phyloP scores from a whole-genome alignment of 371 early-diverging fungal species.

The Lichtheimia ornata region DNA sequence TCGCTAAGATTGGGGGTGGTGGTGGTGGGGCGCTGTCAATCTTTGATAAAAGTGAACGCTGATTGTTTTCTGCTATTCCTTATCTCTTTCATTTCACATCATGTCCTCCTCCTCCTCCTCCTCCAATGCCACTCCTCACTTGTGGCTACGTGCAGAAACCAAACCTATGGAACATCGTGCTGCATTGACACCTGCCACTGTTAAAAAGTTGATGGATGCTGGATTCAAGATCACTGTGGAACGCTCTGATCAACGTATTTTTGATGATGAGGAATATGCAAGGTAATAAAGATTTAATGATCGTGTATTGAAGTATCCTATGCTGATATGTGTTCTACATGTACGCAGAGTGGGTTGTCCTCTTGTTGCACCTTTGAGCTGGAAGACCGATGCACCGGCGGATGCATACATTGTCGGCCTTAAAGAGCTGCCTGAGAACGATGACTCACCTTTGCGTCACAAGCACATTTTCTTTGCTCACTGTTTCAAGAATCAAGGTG shows the following conservation, averaged over 20 bases:
- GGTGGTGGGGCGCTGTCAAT: too few relatives aligned
- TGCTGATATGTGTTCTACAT: neutral
- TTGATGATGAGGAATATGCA: conserved; percentile 86
- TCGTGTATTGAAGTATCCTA: neutral
- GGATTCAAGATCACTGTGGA: conserved; percentile 95
- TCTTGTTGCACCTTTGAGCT: conserved; percentile 76
- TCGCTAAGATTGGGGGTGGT: too few relatives aligned
- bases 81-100: neutral
- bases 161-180: conserved; percentile 96
- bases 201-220: conserved; percentile 71
- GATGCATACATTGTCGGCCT: conserved; percentile 93
- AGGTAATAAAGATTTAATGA: conserved; percentile 44
- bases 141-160: conserved; percentile 96
- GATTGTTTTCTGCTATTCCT: neutral
- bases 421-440: conserved; percentile 96
- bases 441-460: conserved; percentile 84
- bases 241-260: conserved; percentile 77
- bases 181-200: conserved; percentile 86
- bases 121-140: conserved; percentile 54
- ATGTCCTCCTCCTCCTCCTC: too few relatives aligned
- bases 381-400: conserved; percentile 84
- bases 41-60: too few relatives aligned
- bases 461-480: conserved; percentile 97
- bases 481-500: conserved; percentile 94
- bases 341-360: conserved; percentile 73